A percentile compares a stretch with the other conserved stretches of the same genome.
These are phyloP conservation scores for Hyaloscypha finlandica DNA, from an alignment of 495 filamentous ascomycete species.

Conservation along the genomic window DNA sequence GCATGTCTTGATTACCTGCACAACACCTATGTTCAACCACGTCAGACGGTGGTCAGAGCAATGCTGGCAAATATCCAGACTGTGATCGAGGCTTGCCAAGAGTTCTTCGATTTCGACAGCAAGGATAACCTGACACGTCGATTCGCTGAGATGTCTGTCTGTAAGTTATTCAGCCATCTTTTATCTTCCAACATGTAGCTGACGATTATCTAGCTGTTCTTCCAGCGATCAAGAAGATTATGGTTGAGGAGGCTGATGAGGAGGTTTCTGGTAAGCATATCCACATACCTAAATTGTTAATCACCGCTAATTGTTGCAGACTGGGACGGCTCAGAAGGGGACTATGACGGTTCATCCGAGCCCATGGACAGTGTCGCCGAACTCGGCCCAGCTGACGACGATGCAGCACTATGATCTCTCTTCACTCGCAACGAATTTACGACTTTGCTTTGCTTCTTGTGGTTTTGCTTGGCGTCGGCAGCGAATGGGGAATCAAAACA, in stretches of 20 bases:
- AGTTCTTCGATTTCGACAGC: constrained; percentile 37
- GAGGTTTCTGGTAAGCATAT: constrained; percentile 52
- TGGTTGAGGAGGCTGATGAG: constrained; percentile 55
- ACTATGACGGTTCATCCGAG: constrained; percentile 37
- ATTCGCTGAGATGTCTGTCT: constrained; percentile 42
- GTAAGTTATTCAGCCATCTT: constrained; percentile 38
- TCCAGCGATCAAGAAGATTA: constrained; percentile 41
- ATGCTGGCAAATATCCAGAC: constrained; percentile 42
- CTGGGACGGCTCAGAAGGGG: constrained; percentile 40
- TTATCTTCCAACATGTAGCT: constrained; percentile 20
- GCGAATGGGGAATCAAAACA: background rate
- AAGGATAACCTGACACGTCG: constrained; percentile 37
- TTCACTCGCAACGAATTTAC: background rate
- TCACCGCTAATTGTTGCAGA: constrained; percentile 19
- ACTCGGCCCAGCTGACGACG: constrained; percentile 6
- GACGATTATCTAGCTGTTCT: constrained; percentile 38
- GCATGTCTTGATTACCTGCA: constrained; percentile 48
- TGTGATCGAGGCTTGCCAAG: constrained; percentile 44
- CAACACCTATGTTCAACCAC: constrained; percentile 44
- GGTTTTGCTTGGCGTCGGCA: background rate
- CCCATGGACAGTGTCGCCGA: constrained; percentile 31
- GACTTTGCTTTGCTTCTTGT: background rate
- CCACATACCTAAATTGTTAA: constrained; percentile 12
- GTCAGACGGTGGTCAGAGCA: constrained; percentile 43
- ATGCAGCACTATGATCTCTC: background rate